A percentile compares a stretch with the other conserved stretches of the same genome.
Evolutionary conservation across 2,329 filamentous ascomycete species (phyloP).

Genomic region (Exophiala xenobiotica): DNA sequence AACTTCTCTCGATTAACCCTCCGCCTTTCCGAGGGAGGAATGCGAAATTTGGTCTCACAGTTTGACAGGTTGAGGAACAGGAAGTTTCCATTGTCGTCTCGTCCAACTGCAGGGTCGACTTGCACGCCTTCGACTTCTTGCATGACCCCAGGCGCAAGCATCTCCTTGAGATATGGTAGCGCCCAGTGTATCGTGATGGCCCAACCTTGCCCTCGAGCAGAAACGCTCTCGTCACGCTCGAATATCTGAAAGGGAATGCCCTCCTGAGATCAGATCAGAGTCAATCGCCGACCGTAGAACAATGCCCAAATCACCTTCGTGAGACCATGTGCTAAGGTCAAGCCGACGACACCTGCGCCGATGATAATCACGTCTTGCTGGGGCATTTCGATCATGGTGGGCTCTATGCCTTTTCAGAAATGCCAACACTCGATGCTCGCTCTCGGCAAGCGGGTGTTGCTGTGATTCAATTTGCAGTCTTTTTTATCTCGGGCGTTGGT

Average conservation of each 20-base stretch:
- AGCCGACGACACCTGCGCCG: conserved; percentile 39
- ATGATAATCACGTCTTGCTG: conserved; percentile 36
- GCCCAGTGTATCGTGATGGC: conserved; percentile 39
- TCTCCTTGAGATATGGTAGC: conserved; percentile 24
- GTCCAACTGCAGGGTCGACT: conserved; percentile 33
- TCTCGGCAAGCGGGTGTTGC: too few relatives aligned
- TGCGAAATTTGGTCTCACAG: conserved; percentile 33
- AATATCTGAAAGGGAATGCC: conserved; percentile 36
- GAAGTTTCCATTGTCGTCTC: conserved; percentile 32
- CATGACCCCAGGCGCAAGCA: conserved; percentile 31
- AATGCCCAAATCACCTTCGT: conserved; percentile 33
- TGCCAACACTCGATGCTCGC: too few relatives aligned
- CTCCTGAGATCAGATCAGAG: conserved; percentile 23
- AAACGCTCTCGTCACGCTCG: conserved; percentile 33
- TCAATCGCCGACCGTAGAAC: neutral
- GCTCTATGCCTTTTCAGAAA: too few relatives aligned
- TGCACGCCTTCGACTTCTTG: conserved; percentile 30
- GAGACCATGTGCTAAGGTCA: conserved; percentile 40
- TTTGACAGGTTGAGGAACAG: conserved; percentile 35
- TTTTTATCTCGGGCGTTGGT: too few relatives aligned
- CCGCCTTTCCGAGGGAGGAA: conserved; percentile 33
- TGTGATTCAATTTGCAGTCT: too few relatives aligned
- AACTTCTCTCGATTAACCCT: conserved; percentile 35
- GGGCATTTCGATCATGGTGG: conserved; percentile 3
- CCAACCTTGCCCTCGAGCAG: conserved; percentile 34